Base-by-base conservation (phyloP, 2,329 filamentous ascomycete species). In the Penicillium sp. region DNA sequence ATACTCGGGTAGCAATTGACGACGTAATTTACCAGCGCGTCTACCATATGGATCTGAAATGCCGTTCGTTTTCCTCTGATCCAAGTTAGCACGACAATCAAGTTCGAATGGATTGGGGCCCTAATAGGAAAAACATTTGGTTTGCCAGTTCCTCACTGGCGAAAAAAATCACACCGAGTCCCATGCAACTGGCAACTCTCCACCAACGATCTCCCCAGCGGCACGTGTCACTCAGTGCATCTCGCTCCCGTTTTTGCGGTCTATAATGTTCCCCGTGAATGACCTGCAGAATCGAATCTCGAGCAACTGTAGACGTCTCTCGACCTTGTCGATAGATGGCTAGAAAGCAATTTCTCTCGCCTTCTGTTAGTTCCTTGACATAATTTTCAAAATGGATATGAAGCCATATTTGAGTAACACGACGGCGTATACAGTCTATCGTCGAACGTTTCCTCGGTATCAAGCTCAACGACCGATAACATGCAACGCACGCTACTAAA, bases 41-140 rank as follows among this genome's bases (percentile, higher is more conserved):
- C 41, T 39, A 43, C 36, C n/a, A 43, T 43, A 32, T 39, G 35
- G 33, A 36, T 39, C 36, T 36, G 27, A 32, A 43, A 43, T 26
- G 18, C 41, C 25, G 26, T 43, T 34, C 36, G 31, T 36, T 20
- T 39, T 5, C 41, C 41, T 43, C 41, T 39, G 21, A 20, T 36
- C 17, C 20, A 36, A 43, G 30, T 43, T n/a, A 43, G 41, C 19
- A 39, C 35, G 17, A 36, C 17, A 31, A 33, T 17, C 31, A 19
- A 4, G 9, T n/a, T 11, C 16, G n/a, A 33, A 33, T 36, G 32
- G 19, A 25, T 13, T 31, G 19, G 39, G 25, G 39, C 29, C 18
- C 36, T 7, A 36, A 32, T 41, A 10, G 29, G 26, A n/a, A n/a
- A 42, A 37, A 42, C 23, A 42, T 36, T 36, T 37, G 26, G 30